Base-by-base conservation (phyloP, 352 stramenopile genomes). In the Nothophytophthora sp. region DNA sequence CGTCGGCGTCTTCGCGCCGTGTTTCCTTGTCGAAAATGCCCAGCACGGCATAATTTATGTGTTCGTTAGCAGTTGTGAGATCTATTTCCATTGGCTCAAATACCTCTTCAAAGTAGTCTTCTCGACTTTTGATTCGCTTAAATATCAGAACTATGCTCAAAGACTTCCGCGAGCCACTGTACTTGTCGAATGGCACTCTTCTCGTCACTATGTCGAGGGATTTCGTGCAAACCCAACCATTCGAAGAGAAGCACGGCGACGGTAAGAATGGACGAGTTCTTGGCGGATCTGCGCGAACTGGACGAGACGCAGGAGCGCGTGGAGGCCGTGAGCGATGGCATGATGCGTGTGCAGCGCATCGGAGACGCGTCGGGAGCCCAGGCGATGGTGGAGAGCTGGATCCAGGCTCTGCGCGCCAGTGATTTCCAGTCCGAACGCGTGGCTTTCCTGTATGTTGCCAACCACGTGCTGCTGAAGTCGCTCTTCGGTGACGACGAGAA, bases 231-330 rank as follows among this genome's bases (percentile, higher is more conserved):
- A n/a, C n/a, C n/a, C n/a, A n/a, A n/a, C n/a, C 27, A 30, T 6
- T 6, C 27, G 27, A 30, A 30, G 27, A 30, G 27, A 30, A 30
- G 27, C 27, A 30, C 2, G 44, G 30, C 19, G 22, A 28, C 24
- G 13, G 38, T 6, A 20, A n/a, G 16, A 1, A 90, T 90, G 70
- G 83, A 90, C 47, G 81, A 91, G 43, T 91, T 90, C 55, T 28
- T 83, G 24, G 69, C 80, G n/a, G 83, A 93, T 50, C 50, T 93
- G 56, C 65, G 64, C 41, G 78, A 89, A 43, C 49, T 93, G 43
- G 83, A 93, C 56, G 83, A 93, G 56, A 90, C 83, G 38, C 79
- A 90, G 64, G 83, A 93, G 57, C 78, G 83, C 39, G 82, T 93
- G 8, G 81, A 91, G 53, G 76, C 77, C 33, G 80, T 91, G 58